Conservation (phyloP, 169 alveolate genomes). For the Perkinsus olseni region DNA sequence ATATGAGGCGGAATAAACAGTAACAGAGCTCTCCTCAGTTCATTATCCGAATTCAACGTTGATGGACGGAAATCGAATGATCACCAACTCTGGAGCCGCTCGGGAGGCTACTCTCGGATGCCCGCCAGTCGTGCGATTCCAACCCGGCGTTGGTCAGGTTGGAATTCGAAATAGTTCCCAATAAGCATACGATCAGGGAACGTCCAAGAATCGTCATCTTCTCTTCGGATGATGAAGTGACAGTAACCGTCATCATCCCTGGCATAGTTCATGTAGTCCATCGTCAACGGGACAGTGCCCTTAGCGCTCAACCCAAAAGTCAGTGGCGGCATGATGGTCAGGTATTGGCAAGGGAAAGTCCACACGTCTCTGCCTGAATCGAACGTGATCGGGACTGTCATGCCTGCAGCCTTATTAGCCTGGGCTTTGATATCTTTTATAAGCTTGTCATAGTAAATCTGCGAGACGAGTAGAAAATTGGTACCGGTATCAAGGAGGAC, state of each 20-base stretch:
- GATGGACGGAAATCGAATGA: too few species aligned
- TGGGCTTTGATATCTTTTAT: background rate
- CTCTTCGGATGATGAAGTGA: background rate
- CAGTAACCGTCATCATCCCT: background rate
- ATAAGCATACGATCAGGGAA: background rate
- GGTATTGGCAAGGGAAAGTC: background rate
- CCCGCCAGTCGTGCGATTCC: background rate
- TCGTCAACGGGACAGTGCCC: background rate
- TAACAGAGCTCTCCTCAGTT: too few species aligned
- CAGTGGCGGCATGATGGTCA: background rate
- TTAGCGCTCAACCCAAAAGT: background rate
- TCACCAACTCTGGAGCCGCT: too few species aligned
- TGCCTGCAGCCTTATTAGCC: background rate
- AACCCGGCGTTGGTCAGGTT: background rate
- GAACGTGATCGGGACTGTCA: background rate
- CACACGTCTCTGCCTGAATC: background rate
- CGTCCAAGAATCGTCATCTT: background rate
- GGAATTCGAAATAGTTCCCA: background rate
- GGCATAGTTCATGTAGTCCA: background rate
- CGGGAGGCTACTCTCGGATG: too few species aligned
- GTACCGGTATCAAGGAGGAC: background rate
- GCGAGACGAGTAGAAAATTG: background rate
- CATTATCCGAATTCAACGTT: too few species aligned
- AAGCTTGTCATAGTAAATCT: background rate
- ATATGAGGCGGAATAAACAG: too few species aligned